Percentiles rank a stretch among this genome's conserved stretches.
Evolutionary conservation across 768 basidiomycete species (phyloP).

Genomic region (Auricularia sp.): DNA sequence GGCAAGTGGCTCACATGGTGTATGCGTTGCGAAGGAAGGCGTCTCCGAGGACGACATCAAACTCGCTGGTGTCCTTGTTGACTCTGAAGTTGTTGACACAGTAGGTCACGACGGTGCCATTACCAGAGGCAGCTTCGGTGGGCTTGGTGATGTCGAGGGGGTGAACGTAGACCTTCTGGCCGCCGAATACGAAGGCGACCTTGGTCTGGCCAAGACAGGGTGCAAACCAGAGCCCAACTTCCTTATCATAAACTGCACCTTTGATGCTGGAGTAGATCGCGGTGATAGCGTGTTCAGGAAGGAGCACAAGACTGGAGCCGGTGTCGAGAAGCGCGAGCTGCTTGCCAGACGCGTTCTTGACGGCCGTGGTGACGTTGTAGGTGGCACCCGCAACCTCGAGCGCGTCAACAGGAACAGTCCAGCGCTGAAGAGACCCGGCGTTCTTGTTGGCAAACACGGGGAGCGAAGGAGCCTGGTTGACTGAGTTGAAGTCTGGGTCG

Average conservation of each 20-base stretch:
- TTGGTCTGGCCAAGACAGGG: background rate
- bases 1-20: background rate
- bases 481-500: background rate
- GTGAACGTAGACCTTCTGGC: background rate
- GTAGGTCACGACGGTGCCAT: background rate
- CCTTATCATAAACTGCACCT: background rate
- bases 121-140: background rate
- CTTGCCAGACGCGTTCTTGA: constrained; percentile 1
- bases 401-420: background rate
- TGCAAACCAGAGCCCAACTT: background rate
- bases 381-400: background rate
- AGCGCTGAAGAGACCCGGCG: background rate
- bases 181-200: background rate
- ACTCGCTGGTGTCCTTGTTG: constrained; percentile 1
- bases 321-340: constrained; percentile 1
- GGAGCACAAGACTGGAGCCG: background rate
- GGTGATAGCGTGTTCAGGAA: background rate
- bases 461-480: background rate
- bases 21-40: background rate
- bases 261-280: background rate
- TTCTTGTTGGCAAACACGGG: background rate
- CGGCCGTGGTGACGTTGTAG: background rate
- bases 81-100: background rate
- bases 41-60: background rate
- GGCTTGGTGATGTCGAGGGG: background rate